Percentiles rank a stretch among this genome's conserved stretches.
Conservation (phyloP, 495 filamentous ascomycete species). For the Podospora bellae-mahoneyi region DNA sequence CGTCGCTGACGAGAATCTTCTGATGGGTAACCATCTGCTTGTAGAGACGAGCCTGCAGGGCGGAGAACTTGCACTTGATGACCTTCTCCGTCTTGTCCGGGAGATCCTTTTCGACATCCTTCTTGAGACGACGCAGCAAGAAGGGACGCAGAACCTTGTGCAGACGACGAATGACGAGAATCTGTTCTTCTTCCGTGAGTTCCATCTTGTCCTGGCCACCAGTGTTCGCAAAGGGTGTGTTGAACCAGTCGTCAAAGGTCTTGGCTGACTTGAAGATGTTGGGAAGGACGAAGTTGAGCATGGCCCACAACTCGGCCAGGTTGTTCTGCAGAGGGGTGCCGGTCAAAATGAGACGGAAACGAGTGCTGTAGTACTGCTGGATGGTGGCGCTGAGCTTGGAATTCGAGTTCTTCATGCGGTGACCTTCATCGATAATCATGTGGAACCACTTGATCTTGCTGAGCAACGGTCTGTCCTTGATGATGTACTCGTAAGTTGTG, state of each 20-base stretch:
- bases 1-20: slow-evolving; percentile 88
- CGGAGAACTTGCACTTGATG: slow-evolving; percentile 97
- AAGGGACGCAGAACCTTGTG: slow-evolving; percentile 98
- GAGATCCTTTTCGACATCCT: slow-evolving; percentile 97
- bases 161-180: slow-evolving; percentile 95
- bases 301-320: slow-evolving; percentile 89
- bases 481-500: slow-evolving; percentile 99
- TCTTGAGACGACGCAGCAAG: slow-evolving; percentile 96
- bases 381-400: slow-evolving; percentile 95
- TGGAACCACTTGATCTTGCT: slow-evolving; percentile 99
- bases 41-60: slow-evolving; percentile 88
- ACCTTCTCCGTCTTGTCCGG: slow-evolving; percentile 98
- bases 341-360: slow-evolving; percentile 93
- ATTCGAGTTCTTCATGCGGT: slow-evolving; percentile 98
- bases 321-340: slow-evolving; percentile 98
- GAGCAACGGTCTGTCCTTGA: slow-evolving; percentile 91
- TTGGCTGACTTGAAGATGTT: slow-evolving; percentile 99
- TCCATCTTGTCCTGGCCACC: slow-evolving; percentile 98
- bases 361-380: slow-evolving; percentile 88
- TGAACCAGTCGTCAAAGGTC: slow-evolving; percentile 99
- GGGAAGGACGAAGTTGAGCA: slow-evolving; percentile 96
- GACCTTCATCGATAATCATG: slow-evolving; percentile 99
- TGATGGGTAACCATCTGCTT: slow-evolving; percentile 95
- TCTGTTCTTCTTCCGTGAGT: slow-evolving; percentile 96
- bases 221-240: slow-evolving; percentile 97